A percentile compares a stretch with the other conserved stretches of the same genome.
Evolutionary conservation across 2,329 filamentous ascomycete genomes (phyloP).

Genomic region (Knufia petricola): DNA sequence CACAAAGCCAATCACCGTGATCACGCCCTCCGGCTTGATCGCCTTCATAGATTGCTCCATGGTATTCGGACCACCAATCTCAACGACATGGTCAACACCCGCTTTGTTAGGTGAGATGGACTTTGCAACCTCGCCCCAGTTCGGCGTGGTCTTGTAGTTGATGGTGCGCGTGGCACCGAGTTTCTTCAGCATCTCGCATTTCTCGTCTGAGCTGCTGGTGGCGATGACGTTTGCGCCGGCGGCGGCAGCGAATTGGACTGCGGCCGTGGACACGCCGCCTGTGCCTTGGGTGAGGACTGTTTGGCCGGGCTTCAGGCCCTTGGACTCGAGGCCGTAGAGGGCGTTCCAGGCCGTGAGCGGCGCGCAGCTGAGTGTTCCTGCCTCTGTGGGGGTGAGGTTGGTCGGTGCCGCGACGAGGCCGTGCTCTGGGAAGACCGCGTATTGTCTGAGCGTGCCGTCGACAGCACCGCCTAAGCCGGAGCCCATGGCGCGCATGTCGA

Average conservation of each 20-base stretch:
- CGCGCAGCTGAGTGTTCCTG: slow-evolving; percentile 51
- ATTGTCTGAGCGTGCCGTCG: slow-evolving; percentile 59
- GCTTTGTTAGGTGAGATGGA: slow-evolving; percentile 38
- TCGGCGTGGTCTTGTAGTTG: slow-evolving; percentile 50
- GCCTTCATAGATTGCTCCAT: slow-evolving; percentile 46
- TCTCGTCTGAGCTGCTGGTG: slow-evolving; percentile 48
- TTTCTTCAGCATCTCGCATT: slow-evolving; percentile 43
- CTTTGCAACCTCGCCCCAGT: slow-evolving; percentile 53
- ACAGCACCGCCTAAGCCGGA: slow-evolving; percentile 59
- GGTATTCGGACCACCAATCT: slow-evolving; percentile 57
- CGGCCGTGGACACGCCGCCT: slow-evolving; percentile 48
- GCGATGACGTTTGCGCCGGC: slow-evolving; percentile 47
- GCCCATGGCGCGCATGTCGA: slow-evolving; percentile 30
- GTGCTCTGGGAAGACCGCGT: slow-evolving; percentile 57
- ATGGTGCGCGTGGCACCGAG: slow-evolving; percentile 51
- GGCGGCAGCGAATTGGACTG: slow-evolving; percentile 37
- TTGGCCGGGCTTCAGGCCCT: slow-evolving; percentile 43
- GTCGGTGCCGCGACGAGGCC: slow-evolving; percentile 56
- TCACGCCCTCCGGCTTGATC: slow-evolving; percentile 40
- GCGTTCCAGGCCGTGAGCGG: slow-evolving; percentile 58
- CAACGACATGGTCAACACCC: slow-evolving; percentile 55
- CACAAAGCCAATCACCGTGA: slow-evolving; percentile 45
- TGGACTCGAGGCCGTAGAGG: slow-evolving; percentile 45
- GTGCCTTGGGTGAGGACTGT: slow-evolving; percentile 53
- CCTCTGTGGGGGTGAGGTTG: slow-evolving; percentile 45